Conservation (phyloP, 495 filamentous ascomycete species). For the Trichocladium uniseriatum region DNA sequence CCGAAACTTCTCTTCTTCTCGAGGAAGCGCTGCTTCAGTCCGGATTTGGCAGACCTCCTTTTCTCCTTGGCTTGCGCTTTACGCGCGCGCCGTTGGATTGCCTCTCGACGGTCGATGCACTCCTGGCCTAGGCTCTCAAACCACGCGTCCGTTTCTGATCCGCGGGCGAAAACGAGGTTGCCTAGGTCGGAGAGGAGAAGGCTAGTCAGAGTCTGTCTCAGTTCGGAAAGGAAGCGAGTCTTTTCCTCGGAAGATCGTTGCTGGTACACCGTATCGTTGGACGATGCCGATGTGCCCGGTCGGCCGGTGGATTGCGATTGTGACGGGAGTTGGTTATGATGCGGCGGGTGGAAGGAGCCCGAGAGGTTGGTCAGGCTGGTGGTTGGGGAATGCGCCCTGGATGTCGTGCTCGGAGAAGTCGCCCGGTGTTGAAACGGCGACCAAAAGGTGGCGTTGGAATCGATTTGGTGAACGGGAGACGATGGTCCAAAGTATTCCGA, state of each 20-base stretch:
- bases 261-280: constrained; percentile 50
- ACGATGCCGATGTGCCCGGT: constrained; percentile 48
- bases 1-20: constrained; percentile 52
- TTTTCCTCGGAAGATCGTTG: constrained; percentile 45
- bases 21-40: constrained; percentile 40
- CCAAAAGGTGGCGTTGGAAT: constrained; percentile 80
- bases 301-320: constrained; percentile 35
- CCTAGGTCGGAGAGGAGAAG: constrained; percentile 85
- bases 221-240: constrained; percentile 59
- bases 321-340: constrained; percentile 33
- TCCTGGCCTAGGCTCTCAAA: constrained; percentile 70
- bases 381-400: constrained; percentile 46
- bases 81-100: constrained; percentile 42
- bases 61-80: constrained; percentile 34
- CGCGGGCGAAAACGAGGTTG: constrained; percentile 69
- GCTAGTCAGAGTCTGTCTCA: constrained; percentile 72
- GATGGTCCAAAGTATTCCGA: constrained; percentile 59
- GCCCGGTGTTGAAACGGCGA: constrained; percentile 64
- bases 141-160: constrained; percentile 91
- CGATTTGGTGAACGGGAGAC: constrained; percentile 63
- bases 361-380: constrained; percentile 44
- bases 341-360: constrained; percentile 34
- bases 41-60: constrained; percentile 33
- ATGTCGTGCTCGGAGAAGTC: constrained; percentile 51
- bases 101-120: constrained; percentile 66